Percentiles rank a stretch among this genome's conserved stretches.
phyloP scores from a whole-genome alignment of 345 rosid genomes.

The Pelargonium nanum region DNA sequence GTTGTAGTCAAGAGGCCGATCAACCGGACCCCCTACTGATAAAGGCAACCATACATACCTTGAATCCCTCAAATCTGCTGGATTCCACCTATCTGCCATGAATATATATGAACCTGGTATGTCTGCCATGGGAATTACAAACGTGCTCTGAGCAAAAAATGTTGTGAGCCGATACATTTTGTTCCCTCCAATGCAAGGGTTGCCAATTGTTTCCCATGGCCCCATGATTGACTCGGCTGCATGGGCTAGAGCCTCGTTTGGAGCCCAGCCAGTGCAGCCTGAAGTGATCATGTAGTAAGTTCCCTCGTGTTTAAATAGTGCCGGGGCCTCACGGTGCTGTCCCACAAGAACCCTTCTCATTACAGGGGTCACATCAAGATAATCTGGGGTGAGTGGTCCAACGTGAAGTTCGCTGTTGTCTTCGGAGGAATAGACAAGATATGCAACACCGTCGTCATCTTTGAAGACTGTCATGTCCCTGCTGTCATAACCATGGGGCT shows the following conservation, averaged over 20 bases:
- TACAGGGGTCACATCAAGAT: constrained; percentile 46
- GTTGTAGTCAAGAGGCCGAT: constrained; percentile 55
- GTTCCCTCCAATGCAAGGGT: constrained; percentile 84
- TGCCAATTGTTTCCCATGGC: constrained; percentile 90
- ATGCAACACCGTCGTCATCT: constrained; percentile 69
- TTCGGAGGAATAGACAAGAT: constrained; percentile 70
- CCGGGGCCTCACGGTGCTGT: constrained; percentile 86
- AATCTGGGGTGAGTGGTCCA: constrained; percentile 64
- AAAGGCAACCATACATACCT: constrained; percentile 83
- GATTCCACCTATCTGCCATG: constrained; percentile 97
- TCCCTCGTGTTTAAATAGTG: constrained; percentile 62
- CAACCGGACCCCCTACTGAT: constrained; percentile 69
- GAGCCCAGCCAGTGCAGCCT: constrained; percentile 96
- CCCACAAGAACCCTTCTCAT: constrained; percentile 55
- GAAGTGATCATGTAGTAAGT: constrained; percentile 90
- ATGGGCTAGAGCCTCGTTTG: constrained; percentile 78
- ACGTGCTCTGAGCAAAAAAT: constrained; percentile 80
- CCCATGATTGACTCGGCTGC: constrained; percentile 86
- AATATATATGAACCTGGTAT: constrained; percentile 63
- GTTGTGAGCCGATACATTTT: constrained; percentile 56
- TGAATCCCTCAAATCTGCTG: constrained; percentile 73
- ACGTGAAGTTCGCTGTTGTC: constrained; percentile 88
- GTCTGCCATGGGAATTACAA: constrained; percentile 64
- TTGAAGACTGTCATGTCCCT: constrained; percentile 93
- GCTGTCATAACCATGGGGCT: constrained; percentile 80